Evolutionary conservation across 2,329 filamentous ascomycete species (phyloP), one percentile per base, ranked within the genome.

Genomic region (Colletotrichum acutatum): DNA sequence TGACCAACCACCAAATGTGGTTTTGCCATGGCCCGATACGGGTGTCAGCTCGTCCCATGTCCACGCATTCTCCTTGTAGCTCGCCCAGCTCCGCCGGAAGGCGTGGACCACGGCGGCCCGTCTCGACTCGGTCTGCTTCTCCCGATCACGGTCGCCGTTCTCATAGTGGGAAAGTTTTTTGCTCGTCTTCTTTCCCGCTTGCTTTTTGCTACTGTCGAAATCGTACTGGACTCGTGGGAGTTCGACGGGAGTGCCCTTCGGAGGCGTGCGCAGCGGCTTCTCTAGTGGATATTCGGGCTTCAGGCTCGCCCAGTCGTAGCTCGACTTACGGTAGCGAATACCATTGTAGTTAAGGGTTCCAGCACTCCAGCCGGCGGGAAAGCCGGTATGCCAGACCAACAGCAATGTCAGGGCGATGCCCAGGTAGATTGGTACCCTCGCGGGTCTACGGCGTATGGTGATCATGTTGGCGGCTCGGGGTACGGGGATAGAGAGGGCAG

Each of bases 41-140:
- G 89, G 89, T 74, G 82, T 81, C 53, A 91, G 82, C 80, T 91
- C 88, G 72, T 91, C 89, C 75, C 85, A 82, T n/a, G 85, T 80
- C 88, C 88, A 91, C 1, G 89, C 89, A 75, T 89, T 80, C 56
- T 82, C 82, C 75, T 86, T 86, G 78, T 90, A 90, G 7, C 85
- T 84, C 30, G 84, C 80, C 89, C 89, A 87, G 74, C 82, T 86
- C 77, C 85, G 84, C 74, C 80, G 72, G 64, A 86, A 85, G 14
- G 83, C 82, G 59, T 80, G 75, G 68, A 80, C 82, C 66, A 87
- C 80, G 32, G 81, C 81, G 30, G 79, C 77, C 70, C 82, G 82
- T 46, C 85, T 80, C 5, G 79, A 77, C 16, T 78, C 76, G 52
- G 82, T 78, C 57, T 74, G 67, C 46, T 60, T 46, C 28, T 56